Percentiles rank a stretch among this genome's conserved stretches.
Conservation (phyloP, 1,284 basidiomycete species). For the Mrakiaceae sp. region DNA sequence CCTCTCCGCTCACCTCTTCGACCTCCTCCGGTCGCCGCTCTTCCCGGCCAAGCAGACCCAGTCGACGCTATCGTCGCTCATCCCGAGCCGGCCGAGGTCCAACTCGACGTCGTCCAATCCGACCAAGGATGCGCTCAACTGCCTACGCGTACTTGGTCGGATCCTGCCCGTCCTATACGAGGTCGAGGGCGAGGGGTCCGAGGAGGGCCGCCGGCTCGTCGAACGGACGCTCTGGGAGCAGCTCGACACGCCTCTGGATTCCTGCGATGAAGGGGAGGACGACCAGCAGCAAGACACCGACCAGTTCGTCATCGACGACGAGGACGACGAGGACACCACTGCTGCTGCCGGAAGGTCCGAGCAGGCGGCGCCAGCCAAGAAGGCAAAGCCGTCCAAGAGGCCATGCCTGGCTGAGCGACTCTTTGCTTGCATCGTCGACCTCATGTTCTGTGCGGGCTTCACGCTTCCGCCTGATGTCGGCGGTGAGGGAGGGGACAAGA, state of each 20-base stretch:
- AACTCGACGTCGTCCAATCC: constrained; percentile 38
- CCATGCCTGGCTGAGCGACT: constrained; percentile 69
- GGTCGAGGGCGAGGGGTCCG: constrained; percentile 31
- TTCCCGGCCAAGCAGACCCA: constrained; percentile 48
- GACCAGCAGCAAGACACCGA: constrained; percentile 23
- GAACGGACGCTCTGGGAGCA: constrained; percentile 52
- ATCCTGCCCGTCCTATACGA: constrained; percentile 82
- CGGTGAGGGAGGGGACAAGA: constrained; percentile 50
- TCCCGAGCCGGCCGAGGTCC: constrained; percentile 42
- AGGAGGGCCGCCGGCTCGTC: constrained; percentile 46
- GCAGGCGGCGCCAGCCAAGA: constrained; percentile 22
- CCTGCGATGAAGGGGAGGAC: constrained; percentile 17
- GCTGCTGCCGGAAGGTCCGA: constrained; percentile 1
- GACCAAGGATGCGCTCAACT: constrained; percentile 76
- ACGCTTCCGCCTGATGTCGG: constrained; percentile 67
- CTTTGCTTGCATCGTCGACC: constrained; percentile 64
- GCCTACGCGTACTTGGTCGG: constrained; percentile 69
- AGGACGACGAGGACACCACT: constrained; percentile 31
- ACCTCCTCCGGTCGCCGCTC: constrained; percentile 64
- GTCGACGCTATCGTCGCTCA: not conserved
- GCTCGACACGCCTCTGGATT: constrained; percentile 15
- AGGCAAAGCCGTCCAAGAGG: not conserved
- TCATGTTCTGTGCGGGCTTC: constrained; percentile 84
- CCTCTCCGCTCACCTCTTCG: constrained; percentile 62
- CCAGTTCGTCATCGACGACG: constrained; percentile 43